Conservation (phyloP, 2,329 filamentous ascomycete genomes). For the Fusarium sulawesiense region DNA sequence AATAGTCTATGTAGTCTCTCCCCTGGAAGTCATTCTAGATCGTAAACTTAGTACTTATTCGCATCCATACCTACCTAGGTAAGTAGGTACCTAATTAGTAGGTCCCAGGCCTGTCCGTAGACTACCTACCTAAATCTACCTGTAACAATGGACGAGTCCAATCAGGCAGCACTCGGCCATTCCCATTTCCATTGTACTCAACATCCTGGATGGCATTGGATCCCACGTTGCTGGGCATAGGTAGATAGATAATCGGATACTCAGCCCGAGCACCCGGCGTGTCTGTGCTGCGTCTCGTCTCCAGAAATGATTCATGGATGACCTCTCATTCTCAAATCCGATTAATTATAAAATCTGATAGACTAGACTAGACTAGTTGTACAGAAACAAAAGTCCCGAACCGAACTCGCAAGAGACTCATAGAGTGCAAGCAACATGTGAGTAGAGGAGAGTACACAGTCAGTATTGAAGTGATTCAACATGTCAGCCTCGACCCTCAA, state of each 20-base stretch:
- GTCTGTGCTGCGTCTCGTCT: conserved; percentile 25
- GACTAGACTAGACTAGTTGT: not conserved
- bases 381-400: not conserved
- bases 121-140: not conserved
- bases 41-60: not conserved
- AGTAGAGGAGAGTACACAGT: not conserved
- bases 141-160: not conserved
- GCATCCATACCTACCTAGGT: not conserved
- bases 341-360: not conserved
- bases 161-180: not conserved
- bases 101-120: not conserved
- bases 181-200: not conserved
- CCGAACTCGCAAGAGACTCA: not conserved
- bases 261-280: conserved; percentile 21
- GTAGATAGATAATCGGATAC: conserved; percentile 17
- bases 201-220: not conserved
- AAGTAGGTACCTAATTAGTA: not conserved
- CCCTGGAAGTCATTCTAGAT: not conserved
- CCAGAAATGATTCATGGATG: conserved; percentile 10
- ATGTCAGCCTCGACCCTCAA: conserved; percentile 3
- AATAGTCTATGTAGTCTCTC: not conserved
- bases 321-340: conserved; percentile 7
- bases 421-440: not conserved
- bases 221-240: not conserved
- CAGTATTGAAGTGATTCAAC: conserved; percentile 2